Base-by-base conservation (phyloP, 257 asterid genomes). In the Salvia splendens region DNA sequence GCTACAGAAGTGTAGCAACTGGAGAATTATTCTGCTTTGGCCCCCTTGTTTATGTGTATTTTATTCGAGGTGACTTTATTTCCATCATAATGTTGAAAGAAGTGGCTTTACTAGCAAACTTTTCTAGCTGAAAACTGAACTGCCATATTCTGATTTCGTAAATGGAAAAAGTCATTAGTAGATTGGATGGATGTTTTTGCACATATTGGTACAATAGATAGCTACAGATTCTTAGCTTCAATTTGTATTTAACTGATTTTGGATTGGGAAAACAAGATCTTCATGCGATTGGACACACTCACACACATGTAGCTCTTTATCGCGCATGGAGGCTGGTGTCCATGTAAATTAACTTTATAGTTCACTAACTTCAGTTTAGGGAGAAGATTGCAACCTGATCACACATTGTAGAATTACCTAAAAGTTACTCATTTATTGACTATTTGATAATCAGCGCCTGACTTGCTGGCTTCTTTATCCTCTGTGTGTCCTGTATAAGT, bases 341-440 rank as follows among this genome's bases (percentile, higher is more conserved):
- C 28, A 51, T 20, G 42, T 14, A 12, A 59, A 41, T 42, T 46
- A 61, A 64, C 65, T 45, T 52, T 52, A 45, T 15, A 54, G 15
- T 56, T 56, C 30, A 24, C 30, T 24, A 24, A 24, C 30, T 24
- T 24, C 64, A 52, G 61, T 67, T 16, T 28, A 47, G 40, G 51
- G 54, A 42, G 64, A 74, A 15, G 64, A 55, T 59, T 65, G 62
- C 5, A 60, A 40, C 36, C 42, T 73, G 74, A 51, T 51, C n/a
- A 33, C 56, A 33, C 51, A 33, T 59, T 74, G 61, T 62, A 54
- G 58, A 71, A 28, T 45, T 49, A 51, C 51, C 45, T 45, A n/a
- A 40, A 35, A 52, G 51, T 43, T 46, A 56, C 74, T 38, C 47
- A 3, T 67, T 50, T 63, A 20, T 12, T 5, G 5, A 28, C 24